Conservation (phyloP, 1,139 yeast genomes). For the Taphrina communis region DNA sequence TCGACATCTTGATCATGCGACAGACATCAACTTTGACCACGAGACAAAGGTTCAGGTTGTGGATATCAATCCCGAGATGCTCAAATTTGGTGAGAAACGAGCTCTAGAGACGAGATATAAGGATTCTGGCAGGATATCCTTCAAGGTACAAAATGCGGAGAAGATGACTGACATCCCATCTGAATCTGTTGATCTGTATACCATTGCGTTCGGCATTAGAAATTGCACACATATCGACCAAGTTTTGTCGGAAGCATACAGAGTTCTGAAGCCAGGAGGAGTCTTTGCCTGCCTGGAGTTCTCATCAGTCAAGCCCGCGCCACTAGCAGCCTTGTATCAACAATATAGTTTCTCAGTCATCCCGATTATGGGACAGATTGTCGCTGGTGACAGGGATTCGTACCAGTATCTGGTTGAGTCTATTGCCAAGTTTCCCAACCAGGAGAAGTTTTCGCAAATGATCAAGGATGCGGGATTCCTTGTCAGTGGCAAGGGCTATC, state of each 20-base stretch:
- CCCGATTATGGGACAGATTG: constrained; percentile 93
- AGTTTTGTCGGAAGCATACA: constrained; percentile 89
- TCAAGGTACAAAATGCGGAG: constrained; percentile 93
- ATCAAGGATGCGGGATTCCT: constrained; percentile 94
- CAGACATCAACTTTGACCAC: constrained; percentile 73
- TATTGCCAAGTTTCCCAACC: constrained; percentile 87
- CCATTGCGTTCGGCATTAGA: constrained; percentile 96
- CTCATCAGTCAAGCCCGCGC: constrained; percentile 83
- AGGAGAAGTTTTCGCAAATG: constrained; percentile 88
- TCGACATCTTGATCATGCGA: constrained; percentile 90
- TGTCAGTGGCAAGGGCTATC: constrained; percentile 84
- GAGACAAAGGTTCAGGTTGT: constrained; percentile 85
- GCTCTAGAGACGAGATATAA: constrained; percentile 52
- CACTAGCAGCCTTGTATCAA: constrained; percentile 76
- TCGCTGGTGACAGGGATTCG: constrained; percentile 93
- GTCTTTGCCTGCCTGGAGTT: constrained; percentile 95
- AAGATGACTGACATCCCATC: constrained; percentile 79
- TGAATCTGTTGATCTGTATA: constrained; percentile 89
- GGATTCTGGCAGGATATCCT: constrained; percentile 66
- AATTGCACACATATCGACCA: constrained; percentile 94
- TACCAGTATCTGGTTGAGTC: constrained; percentile 95
- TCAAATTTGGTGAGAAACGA: constrained; percentile 85
- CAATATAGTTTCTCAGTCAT: constrained; percentile 85
- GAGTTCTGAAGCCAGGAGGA: constrained; percentile 98
- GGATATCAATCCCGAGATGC: constrained; percentile 95